Base-by-base conservation (phyloP, 2,329 filamentous ascomycete species). In the Leptographium flavum region DNA sequence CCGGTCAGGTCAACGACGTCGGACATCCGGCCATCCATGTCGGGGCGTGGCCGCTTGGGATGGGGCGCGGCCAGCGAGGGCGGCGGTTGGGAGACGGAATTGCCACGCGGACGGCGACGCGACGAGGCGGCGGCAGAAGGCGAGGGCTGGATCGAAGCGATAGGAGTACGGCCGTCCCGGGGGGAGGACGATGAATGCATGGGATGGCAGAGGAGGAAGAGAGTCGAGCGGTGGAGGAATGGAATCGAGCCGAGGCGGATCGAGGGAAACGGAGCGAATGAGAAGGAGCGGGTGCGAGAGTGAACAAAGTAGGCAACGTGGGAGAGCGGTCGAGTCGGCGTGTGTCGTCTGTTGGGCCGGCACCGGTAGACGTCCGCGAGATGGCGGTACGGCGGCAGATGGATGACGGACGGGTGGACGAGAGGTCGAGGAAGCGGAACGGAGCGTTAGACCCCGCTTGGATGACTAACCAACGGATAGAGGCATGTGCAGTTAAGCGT, bases 1-100 rank as follows among this genome's bases (percentile, higher is more conserved):
- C 58, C 61, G 39, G 69, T 74, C 52, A 76, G 63, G 54, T 69
- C 66, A 49, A 71, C 63, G 44, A 62, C 52, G 49, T 63, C 59
- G 35, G 60, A 60, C 48, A 59, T 59, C 47, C 64, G 66, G 51
- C 63, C 60, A 39, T 56, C 52, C 39, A 50, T 8, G n/a, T 31
- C 21, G 6, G 21, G 10, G 2, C 36, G 36, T 2, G 10, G 28
- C 5, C 43, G 43, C 28, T 45, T 45, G 5, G 36, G 19, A 2
- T 40, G 37, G 22, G 43, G 43, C 10, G 30, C 22, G 2, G 9
- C 28, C 15, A 35, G 17, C 7, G 21, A 14, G 4, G 19, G 5
- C 15, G 25, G 22, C 27, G 28, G 28, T 25, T 36, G 36, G 7
- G 45, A 42, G n/a, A 30, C 13, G n/a, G 46, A 45, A 27, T 45